Evolutionary conservation across 2,329 filamentous ascomycete genomes (phyloP).

Genomic region (Ophiostoma ips): DNA sequence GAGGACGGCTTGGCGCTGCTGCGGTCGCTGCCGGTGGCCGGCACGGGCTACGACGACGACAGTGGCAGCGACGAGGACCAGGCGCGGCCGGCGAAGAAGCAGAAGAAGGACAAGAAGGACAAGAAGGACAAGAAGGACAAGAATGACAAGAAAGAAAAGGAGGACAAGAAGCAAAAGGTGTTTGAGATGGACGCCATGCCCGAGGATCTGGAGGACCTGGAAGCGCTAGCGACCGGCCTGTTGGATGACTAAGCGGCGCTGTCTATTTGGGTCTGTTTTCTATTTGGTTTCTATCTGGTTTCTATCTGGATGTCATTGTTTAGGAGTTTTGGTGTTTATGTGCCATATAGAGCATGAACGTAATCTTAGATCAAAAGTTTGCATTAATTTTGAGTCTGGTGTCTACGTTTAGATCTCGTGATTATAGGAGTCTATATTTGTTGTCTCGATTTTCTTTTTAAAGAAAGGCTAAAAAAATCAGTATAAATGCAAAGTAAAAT

Average conservation of each 20-base stretch:
- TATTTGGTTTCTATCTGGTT: not conserved
- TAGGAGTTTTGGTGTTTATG: not conserved
- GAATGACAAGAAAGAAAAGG: constrained; percentile 26
- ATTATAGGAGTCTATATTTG: no score
- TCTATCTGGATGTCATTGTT: not conserved
- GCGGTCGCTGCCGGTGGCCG: constrained; percentile 40
- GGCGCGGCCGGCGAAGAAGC: constrained; percentile 41
- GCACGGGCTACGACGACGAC: constrained; percentile 16
- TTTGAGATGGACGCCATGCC: constrained; percentile 54
- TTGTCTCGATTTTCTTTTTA: no score
- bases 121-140: constrained; percentile 32
- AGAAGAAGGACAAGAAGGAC: constrained; percentile 59
- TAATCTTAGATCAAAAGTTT: not conserved
- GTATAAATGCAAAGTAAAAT: no score
- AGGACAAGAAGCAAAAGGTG: constrained; percentile 36
- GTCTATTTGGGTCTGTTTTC: not conserved
- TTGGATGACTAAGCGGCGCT: constrained; percentile 32
- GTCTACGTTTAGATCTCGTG: not conserved
- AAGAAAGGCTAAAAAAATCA: no score
- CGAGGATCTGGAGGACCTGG: constrained; percentile 66
- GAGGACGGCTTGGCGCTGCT: constrained; percentile 45
- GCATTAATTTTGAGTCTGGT: not conserved
- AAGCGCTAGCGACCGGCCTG: constrained; percentile 61
- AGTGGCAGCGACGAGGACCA: constrained; percentile 13
- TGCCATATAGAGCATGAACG: not conserved